A percentile compares a stretch with the other conserved stretches of the same genome.
phyloP scores from a whole-genome alignment of 495 filamentous ascomycete species.

The Talaromyces adpressus region DNA sequence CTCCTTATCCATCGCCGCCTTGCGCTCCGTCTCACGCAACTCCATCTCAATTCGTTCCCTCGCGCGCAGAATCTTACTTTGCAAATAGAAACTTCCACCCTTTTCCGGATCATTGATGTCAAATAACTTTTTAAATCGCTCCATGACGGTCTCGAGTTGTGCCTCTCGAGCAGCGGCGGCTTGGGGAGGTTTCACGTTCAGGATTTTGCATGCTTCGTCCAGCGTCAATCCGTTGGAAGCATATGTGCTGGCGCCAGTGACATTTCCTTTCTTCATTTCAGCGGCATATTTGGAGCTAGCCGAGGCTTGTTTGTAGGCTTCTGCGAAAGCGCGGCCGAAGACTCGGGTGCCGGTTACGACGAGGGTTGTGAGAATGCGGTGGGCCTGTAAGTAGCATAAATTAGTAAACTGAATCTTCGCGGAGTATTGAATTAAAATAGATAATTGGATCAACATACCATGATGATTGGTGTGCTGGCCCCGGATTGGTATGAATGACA shows the following conservation, averaged over 20 bases:
- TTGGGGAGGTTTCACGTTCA: constrained; percentile 87
- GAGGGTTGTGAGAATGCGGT: constrained; percentile 90
- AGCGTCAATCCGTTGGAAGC: constrained; percentile 71
- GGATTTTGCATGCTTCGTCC: constrained; percentile 95
- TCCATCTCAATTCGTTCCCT: constrained; percentile 89
- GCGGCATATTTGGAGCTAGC: constrained; percentile 77
- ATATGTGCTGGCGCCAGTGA: constrained; percentile 42
- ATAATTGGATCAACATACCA: neutral
- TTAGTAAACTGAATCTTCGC: neutral
- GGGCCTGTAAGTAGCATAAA: constrained; percentile 54
- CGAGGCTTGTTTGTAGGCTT: constrained; percentile 86
- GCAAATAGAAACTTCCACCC: constrained; percentile 94
- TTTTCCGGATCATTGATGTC: constrained; percentile 90
- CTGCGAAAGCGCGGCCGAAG: constrained; percentile 83
- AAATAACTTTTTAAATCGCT: constrained; percentile 90
- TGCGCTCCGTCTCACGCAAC: constrained; percentile 41
- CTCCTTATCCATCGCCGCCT: constrained; percentile 54
- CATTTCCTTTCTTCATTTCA: constrained; percentile 46
- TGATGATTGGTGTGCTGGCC: neutral
- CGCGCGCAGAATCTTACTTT: constrained; percentile 91
- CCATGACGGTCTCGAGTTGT: constrained; percentile 68
- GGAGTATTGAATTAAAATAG: neutral
- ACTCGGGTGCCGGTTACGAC: constrained; percentile 84
- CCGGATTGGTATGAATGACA: neutral
- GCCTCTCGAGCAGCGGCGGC: constrained; percentile 48